Conservation (phyloP, 208 protist genomes). For the Leptomonas seymouri region DNA sequence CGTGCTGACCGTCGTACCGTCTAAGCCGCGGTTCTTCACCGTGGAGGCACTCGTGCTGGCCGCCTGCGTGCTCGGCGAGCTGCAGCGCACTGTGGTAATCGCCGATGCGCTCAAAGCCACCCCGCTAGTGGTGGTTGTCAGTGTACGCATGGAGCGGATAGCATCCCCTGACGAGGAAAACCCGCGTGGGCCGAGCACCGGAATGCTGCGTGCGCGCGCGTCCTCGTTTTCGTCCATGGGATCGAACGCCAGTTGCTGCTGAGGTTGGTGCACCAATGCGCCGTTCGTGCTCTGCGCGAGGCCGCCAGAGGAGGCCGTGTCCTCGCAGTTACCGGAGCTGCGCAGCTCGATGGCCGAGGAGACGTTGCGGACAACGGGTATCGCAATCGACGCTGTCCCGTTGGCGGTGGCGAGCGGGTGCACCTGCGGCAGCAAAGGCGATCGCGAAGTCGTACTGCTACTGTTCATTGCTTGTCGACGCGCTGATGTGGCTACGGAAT, state of each 20-base stretch:
- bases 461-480: constrained; percentile 18
- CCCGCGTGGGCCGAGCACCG: constrained; percentile 20
- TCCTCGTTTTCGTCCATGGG: constrained; percentile 7
- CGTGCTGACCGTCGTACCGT: constrained; percentile 4
- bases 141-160: constrained; percentile 12
- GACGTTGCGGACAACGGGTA: constrained; percentile 15
- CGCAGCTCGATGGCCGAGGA: constrained; percentile 10
- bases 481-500: constrained; percentile 20
- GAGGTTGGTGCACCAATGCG: not conserved
- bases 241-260: constrained; percentile 11
- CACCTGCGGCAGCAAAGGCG: constrained; percentile 18
- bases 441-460: constrained; percentile 1
- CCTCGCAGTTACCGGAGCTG: constrained; percentile 15
- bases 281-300: constrained; percentile 10
- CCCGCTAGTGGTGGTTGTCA: constrained; percentile 10
- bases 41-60: not conserved
- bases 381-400: constrained; percentile 1
- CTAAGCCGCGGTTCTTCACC: constrained; percentile 12
- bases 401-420: not conserved
- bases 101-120: constrained; percentile 12
- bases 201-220: constrained; percentile 27
- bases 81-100: constrained; percentile 6
- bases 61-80: constrained; percentile 8
- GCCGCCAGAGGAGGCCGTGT: constrained; percentile 10
- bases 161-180: constrained; percentile 22